Percentiles rank a stretch among this genome's conserved stretches.
Conservation (phyloP, 2,329 filamentous ascomycete species). For the Ophiostoma montium region DNA sequence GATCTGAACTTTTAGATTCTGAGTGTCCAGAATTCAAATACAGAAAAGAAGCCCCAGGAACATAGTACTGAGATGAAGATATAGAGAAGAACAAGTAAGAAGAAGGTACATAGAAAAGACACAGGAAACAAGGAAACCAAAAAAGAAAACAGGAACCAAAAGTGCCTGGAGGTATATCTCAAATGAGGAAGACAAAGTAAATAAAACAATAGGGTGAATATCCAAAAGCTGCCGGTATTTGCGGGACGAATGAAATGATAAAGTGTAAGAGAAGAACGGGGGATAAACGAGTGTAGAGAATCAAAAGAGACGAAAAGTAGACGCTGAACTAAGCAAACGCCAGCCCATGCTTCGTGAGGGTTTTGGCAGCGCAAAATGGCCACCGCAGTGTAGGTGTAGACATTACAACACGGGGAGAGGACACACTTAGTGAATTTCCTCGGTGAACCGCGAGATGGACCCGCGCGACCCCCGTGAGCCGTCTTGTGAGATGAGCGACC, state of each 20-base stretch:
- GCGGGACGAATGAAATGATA: background rate
- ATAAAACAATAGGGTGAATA: no score
- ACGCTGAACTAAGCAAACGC: slow-evolving; percentile 6
- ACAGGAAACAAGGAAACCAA: no score
- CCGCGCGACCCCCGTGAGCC: slow-evolving; percentile 11
- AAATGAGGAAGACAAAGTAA: no score
- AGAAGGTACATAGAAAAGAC: no score
- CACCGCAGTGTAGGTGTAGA: background rate
- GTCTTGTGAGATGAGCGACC: slow-evolving; percentile 12
- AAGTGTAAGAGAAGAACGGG: background rate
- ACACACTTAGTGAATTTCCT: slow-evolving; percentile 7
- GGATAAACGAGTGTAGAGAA: background rate
- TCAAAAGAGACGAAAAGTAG: background rate
- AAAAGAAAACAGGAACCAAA: no score
- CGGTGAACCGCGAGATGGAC: slow-evolving; percentile 13
- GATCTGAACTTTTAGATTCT: no score
- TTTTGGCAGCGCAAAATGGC: background rate
- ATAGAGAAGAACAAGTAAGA: no score
- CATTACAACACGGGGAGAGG: background rate
- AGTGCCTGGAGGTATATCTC: no score
- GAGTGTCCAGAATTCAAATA: no score
- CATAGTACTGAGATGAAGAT: no score
- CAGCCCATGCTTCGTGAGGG: slow-evolving; percentile 7
- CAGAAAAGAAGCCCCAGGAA: no score
- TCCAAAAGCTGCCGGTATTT: no score